These are phyloP conservation scores for Simplicillium sp. DNA, from an alignment of 2,329 filamentous ascomycete genomes.

Conservation along the genomic window DNA sequence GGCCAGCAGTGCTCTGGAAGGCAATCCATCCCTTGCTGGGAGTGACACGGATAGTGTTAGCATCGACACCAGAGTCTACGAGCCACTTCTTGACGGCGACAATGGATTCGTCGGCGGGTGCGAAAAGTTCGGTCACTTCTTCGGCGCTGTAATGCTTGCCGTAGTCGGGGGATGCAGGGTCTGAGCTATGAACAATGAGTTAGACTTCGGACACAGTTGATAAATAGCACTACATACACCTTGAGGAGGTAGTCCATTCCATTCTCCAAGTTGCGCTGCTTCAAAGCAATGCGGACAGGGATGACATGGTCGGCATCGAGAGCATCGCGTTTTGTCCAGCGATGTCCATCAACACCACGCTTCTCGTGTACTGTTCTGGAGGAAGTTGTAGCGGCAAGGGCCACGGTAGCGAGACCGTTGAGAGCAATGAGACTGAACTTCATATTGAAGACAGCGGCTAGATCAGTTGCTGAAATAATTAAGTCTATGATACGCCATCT, in stretches of 20 bases:
- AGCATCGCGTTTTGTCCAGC: not conserved
- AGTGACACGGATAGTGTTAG: slow-evolving; percentile 35
- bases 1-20: slow-evolving; percentile 5
- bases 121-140: slow-evolving; percentile 31
- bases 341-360: not conserved
- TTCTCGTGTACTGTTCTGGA: not conserved
- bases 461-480: too few species aligned
- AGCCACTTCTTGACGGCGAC: slow-evolving; percentile 43
- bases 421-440: too few species aligned
- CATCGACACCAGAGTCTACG: slow-evolving; percentile 36
- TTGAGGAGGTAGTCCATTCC: not conserved
- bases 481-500: too few species aligned
- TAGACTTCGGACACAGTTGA: not conserved
- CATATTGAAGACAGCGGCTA: too few species aligned
- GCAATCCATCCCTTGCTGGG: slow-evolving; percentile 34
- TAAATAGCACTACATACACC: not conserved
- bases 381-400: not conserved
- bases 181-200: slow-evolving; percentile 11
- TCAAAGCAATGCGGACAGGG: not conserved
- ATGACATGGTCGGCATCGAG: not conserved
- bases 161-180: slow-evolving; percentile 32
- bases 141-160: slow-evolving; percentile 35
- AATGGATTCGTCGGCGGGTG: slow-evolving; percentile 30
- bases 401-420: not conserved
- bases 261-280: too few species aligned